A percentile compares a stretch with the other conserved stretches of the same genome.
phyloP scores from a whole-genome alignment of 2,329 filamentous ascomycete genomes.

The Apiospora rasikravindrae region DNA sequence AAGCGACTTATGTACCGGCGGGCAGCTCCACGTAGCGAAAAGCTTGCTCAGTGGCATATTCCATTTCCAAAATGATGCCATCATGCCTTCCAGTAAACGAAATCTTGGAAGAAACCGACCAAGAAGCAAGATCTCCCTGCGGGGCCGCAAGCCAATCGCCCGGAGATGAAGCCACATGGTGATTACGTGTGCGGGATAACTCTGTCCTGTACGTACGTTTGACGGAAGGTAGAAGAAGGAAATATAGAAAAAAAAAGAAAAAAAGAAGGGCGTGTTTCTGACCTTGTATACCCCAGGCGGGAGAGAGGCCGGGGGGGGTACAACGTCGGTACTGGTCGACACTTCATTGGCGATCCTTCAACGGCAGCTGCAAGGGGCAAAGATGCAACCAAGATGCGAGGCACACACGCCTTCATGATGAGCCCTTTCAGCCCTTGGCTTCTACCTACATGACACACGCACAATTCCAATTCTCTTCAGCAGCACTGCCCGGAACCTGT shows the following conservation, averaged over 20 bases:
- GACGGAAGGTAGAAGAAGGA: background rate
- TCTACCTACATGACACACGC: background rate
- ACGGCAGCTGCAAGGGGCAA: constrained; percentile 12
- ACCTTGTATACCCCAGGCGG: constrained; percentile 23
- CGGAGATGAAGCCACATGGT: constrained; percentile 14
- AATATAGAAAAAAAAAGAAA: background rate
- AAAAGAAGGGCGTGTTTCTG: constrained; percentile 21
- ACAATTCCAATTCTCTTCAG: background rate
- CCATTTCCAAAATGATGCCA: background rate
- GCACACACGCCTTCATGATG: background rate
- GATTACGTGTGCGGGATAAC: background rate
- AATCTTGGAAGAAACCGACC: background rate
- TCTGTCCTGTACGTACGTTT: background rate
- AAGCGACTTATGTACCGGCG: background rate
- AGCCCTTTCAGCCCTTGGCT: background rate
- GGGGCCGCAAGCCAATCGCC: background rate
- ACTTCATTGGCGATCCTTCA: background rate
- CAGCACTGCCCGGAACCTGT: background rate
- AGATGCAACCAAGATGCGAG: constrained; percentile 1
- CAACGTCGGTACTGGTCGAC: background rate
- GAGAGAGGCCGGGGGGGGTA: background rate
- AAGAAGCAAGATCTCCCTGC: constrained; percentile 1
- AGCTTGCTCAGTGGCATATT: background rate
- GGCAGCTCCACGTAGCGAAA: background rate
- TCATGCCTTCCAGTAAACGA: background rate